Conservation (phyloP, 1,284 basidiomycete species). For the Trichosporon asahii region DNA sequence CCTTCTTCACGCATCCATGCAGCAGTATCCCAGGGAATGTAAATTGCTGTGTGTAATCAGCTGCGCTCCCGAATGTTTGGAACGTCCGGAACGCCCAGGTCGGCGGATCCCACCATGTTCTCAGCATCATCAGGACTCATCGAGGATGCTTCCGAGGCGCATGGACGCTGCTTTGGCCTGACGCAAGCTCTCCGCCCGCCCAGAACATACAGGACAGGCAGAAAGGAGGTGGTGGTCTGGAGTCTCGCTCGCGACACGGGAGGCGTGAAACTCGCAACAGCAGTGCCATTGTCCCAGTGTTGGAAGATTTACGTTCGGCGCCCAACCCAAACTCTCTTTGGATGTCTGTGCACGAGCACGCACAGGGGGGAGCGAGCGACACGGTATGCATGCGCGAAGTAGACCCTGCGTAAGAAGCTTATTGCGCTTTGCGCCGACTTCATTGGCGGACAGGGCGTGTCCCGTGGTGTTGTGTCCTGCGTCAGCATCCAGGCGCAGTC, state of each 20-base stretch:
- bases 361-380: too few relatives aligned
- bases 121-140: neutral
- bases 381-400: neutral
- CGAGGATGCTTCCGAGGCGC: too few relatives aligned
- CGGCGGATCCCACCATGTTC: neutral
- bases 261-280: neutral
- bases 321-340: neutral
- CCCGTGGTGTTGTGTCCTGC: neutral
- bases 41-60: neutral
- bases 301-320: neutral
- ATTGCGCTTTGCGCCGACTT: neutral
- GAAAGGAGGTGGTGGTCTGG: neutral
- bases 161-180: too few relatives aligned
- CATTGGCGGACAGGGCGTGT: neutral
- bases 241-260: neutral
- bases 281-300: conserved; percentile 1
- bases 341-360: neutral
- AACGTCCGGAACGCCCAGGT: neutral
- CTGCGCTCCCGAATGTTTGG: neutral
- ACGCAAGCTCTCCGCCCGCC: too few relatives aligned
- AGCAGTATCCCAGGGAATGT: neutral
- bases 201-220: too few relatives aligned
- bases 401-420: neutral
- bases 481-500: neutral
- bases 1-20: neutral